Evolutionary conservation across 495 filamentous ascomycete genomes (phyloP), one percentile per base, ranked within the genome.

Genomic region (Neurospora africana): DNA sequence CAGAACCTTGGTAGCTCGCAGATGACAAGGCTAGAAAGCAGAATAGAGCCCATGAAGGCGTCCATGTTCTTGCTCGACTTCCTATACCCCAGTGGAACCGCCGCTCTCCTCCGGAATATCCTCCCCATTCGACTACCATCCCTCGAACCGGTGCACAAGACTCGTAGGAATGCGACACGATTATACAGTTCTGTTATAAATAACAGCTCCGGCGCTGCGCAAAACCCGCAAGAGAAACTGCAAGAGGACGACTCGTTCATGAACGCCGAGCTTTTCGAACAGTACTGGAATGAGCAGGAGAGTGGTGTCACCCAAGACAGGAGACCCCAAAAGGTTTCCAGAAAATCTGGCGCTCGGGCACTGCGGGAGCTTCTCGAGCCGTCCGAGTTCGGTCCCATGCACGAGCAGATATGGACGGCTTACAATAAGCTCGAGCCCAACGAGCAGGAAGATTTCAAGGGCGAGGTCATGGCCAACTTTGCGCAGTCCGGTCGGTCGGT

Each of bases 11-110:
- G 30, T 33, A 30, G 9, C 7, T 35, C 65, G 41, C 72, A 76
- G 38, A 74, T 69, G 19, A 9, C 75, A 13, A 44, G 72, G 7
- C 58, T 75, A 21, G 70, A 74, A 44, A 76, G 61, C 30, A 79
- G 69, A 27, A 65, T 72, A 17, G 76, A 78, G 4, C 47, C 78
- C 11, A 75, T 82, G 72, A 82, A 69, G 33, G 81, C 82, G 40
- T 85, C 83, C 5, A 44, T 79, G 1, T 81, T 84, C 38, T 82
- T 89, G 43, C 81, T 91, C 73, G 90, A 90, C 75, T 91, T 92
- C 72, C 78, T 92, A 17, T 91, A 90, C 72, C 90, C 90, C 10
- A 80, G 78, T 30, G 82, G 84, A 8, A 83, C 88, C 13, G 70
- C 86, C 21, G 81, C 83, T n/a, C 78, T 85, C 38, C 75, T 89